phyloP scores from a whole-genome alignment of 177 flowering plant species.

The Telopea speciosissima region DNA sequence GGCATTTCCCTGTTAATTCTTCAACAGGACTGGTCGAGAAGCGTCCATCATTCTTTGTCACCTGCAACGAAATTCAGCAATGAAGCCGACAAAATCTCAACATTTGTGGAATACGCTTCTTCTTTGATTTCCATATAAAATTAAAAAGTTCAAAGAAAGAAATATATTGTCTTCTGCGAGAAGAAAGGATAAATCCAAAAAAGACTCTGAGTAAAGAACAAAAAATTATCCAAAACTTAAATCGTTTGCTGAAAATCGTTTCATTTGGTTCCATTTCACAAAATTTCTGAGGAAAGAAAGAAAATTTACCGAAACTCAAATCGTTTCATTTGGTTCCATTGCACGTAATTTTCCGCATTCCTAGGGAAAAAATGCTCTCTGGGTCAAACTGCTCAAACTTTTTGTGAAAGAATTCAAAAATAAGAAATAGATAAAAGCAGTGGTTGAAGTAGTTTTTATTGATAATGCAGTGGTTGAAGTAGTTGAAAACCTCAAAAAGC shows the following conservation, averaged over 20 bases:
- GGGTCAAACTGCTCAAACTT: not conserved
- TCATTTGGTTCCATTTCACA: too few species aligned
- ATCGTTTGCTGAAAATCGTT: too few species aligned
- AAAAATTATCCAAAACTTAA: not conserved
- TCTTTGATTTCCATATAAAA: conserved; percentile 9
- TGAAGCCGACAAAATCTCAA: conserved; percentile 3
- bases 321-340: conserved; percentile 2
- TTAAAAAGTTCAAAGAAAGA: conserved; percentile 4
- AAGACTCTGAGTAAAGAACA: not conserved
- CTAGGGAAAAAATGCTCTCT: not conserved
- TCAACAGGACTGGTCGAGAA: not conserved
- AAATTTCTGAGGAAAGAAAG: not conserved
- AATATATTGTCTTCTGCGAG: not conserved
- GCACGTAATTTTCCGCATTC: not conserved
- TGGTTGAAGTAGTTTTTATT: too few species aligned
- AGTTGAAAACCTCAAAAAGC: not conserved
- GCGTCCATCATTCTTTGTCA: conserved; percentile 7
- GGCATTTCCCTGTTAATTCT: conserved; percentile 13
- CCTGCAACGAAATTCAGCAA: conserved; percentile 13
- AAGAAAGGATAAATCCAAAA: conserved; percentile 6
- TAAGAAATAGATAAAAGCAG: too few species aligned
- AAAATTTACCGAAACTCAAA: not conserved
- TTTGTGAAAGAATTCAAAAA: not conserved
- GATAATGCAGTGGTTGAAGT: too few species aligned
- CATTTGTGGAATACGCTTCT: conserved; percentile 22